A percentile compares a stretch with the other conserved stretches of the same genome.
Evolutionary conservation across 1,284 basidiomycete genomes (phyloP).

Genomic region (Grifola frondosa): DNA sequence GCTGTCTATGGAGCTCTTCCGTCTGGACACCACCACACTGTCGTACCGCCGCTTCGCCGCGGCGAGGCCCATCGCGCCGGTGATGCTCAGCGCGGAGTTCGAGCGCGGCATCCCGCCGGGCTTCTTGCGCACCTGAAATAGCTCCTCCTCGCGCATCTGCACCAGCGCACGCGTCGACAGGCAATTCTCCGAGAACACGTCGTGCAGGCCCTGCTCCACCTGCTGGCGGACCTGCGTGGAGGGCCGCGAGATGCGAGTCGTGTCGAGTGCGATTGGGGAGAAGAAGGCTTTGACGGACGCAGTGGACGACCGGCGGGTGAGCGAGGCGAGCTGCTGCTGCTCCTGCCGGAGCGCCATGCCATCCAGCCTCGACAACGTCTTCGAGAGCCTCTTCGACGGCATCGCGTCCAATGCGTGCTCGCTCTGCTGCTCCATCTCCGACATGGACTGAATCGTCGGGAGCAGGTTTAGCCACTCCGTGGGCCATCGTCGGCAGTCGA

Average conservation of each 20-base stretch:
- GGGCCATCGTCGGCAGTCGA: conserved; percentile 13
- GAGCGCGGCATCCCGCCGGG: conserved; percentile 27
- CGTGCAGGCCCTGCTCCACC: conserved; percentile 66
- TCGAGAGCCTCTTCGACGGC: conserved; percentile 16
- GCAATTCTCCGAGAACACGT: conserved; percentile 67
- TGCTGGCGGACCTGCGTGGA: conserved; percentile 66
- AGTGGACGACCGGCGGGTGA: conserved; percentile 57
- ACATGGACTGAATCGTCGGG: conserved; percentile 61
- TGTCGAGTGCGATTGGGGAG: conserved; percentile 45
- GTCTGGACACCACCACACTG: conserved; percentile 60
- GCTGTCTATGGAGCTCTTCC: conserved; percentile 42
- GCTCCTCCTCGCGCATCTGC: conserved; percentile 56
- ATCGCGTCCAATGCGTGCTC: not conserved
- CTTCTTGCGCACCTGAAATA: conserved; percentile 52
- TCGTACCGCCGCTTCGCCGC: conserved; percentile 63
- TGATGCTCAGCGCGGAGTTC: conserved; percentile 41
- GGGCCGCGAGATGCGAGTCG: conserved; percentile 61
- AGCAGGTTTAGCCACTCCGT: conserved; percentile 27
- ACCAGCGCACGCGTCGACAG: conserved; percentile 60
- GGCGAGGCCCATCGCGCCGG: conserved; percentile 45
- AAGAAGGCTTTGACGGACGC: conserved; percentile 59
- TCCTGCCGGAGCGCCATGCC: conserved; percentile 22
- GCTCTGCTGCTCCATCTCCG: conserved; percentile 44
- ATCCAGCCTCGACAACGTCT: conserved; percentile 26
- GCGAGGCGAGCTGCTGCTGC: conserved; percentile 21